Evolutionary conservation across 148 eudicot species (phyloP).

Genomic region (Vaccinium vitisidaea): DNA sequence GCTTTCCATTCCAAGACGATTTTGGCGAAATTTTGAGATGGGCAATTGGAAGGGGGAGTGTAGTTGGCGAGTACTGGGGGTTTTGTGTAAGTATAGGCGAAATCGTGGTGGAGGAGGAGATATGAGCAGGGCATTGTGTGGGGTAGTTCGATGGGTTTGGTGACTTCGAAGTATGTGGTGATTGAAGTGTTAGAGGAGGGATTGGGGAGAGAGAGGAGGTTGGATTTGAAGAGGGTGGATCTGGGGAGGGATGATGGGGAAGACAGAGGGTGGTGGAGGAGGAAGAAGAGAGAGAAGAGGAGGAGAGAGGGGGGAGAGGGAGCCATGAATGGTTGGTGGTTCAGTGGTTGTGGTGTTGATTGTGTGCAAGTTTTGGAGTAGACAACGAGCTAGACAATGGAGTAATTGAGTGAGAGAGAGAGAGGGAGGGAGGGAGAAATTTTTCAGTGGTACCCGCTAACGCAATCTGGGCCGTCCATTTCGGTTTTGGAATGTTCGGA

Average conservation of each 20-base stretch:
- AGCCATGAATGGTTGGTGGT: conserved; percentile 20
- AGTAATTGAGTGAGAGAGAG: background rate
- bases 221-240: conserved; percentile 32
- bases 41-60: conserved; percentile 62
- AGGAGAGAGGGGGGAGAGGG: conserved; percentile 24
- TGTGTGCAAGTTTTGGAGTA: background rate
- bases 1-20: conserved; percentile 75
- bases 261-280: conserved; percentile 24
- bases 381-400: background rate
- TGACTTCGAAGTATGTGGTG: conserved; percentile 66
- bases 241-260: conserved; percentile 35
- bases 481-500: too few relatives aligned
- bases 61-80: conserved; percentile 58
- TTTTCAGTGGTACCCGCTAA: too few relatives aligned
- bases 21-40: conserved; percentile 32
- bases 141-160: conserved; percentile 54
- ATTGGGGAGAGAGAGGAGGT: conserved; percentile 21
- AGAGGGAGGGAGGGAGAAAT: too few relatives aligned
- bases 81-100: conserved; percentile 59
- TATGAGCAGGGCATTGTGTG: conserved; percentile 57
- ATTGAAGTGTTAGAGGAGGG: conserved; percentile 29
- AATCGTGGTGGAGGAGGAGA: conserved; percentile 61
- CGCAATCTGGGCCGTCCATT: too few relatives aligned
- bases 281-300: conserved; percentile 21
- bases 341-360: background rate